phyloP scores from a whole-genome alignment of 306 rosid species.

The Comarum palustre region DNA sequence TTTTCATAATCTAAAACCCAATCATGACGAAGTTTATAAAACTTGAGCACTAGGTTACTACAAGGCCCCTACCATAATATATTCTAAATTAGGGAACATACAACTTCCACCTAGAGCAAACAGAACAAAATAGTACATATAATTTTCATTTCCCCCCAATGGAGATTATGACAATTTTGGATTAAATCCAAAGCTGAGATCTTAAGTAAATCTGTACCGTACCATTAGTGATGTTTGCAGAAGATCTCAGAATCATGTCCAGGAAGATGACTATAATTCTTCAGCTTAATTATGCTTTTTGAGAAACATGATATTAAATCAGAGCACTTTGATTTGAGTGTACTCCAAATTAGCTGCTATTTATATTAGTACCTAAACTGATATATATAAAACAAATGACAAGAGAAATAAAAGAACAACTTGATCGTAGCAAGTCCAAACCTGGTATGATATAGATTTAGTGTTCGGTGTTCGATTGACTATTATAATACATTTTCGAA shows the following conservation, averaged over 20 bases:
- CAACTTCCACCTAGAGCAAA: conserved; percentile 1
- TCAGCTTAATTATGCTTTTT: conserved; percentile 9
- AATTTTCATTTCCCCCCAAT: not conserved
- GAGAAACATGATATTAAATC: not conserved
- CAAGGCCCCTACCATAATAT: conserved; percentile 3
- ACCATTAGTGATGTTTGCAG: conserved; percentile 17
- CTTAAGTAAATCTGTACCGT: not conserved
- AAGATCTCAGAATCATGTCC: conserved; percentile 9
- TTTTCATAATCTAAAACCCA: conserved; percentile 6
- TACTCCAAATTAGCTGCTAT: not conserved
- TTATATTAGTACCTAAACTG: not conserved
- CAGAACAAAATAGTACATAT: not conserved
- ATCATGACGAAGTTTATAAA: conserved; percentile 3
- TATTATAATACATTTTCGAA: no score
- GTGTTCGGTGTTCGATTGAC: no score
- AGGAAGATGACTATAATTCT: conserved; percentile 6
- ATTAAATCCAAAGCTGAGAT: conserved; percentile 7
- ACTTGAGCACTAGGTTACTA: not conserved
- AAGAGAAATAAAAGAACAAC: no score
- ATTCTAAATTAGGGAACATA: not conserved
- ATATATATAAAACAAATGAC: no score
- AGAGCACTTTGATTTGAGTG: conserved; percentile 21
- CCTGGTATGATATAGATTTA: no score
- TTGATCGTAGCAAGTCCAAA: no score
- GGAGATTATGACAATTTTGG: conserved; percentile 5